Base-by-base conservation (phyloP, 139 green algal genomes). In the Chlamydomonas eustigma region DNA sequence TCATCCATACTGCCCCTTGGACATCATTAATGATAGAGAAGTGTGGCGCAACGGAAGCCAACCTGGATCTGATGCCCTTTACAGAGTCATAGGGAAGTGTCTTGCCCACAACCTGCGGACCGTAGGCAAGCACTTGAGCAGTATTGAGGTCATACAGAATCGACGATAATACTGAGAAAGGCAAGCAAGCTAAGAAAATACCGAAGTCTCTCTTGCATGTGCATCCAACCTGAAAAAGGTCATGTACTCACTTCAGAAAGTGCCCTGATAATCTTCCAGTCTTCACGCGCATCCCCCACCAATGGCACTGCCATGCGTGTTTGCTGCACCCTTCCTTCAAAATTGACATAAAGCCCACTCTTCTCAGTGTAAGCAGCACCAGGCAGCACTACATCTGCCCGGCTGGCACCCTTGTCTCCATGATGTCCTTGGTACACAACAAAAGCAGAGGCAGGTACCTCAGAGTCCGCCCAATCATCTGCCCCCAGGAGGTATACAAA, bases 391-490 rank as follows among this genome's bases (percentile, higher is more conserved):
- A 99, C 90, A 78, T 99, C 79, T 6, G 96, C 96, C 2, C 92
- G 81, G 1, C 87, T 77, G 1, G 96, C 96, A 12, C 96, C 96
- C 24, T 79, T 78, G 86, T 99, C 96, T 2, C 95, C 95, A 71
- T 99, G 95, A 80, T 97, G 92, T 24, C 95, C 95, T 89, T 96
- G 90, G 88, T 98, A 99, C 12, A 99, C 80, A 25, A 99, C 96
- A 85, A 98, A 98, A 0, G 94, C 94, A 63, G 84, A 88, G 18
- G 75, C 73, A 0, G 95, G 93, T 64, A 99, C 90, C 28, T 93
- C 89, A 0, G 75, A 83, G 5, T 91, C 83, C 8, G 78, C 68
- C 51, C 81, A 94, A 79, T 98, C 91, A 73, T 99, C 95, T 1
- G 94, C 89, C 36, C 91, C 91, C 71, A 99, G 87, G 72, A 98